Conservation (phyloP, 2,329 filamentous ascomycete genomes). For the Fusarium caatingaense region DNA sequence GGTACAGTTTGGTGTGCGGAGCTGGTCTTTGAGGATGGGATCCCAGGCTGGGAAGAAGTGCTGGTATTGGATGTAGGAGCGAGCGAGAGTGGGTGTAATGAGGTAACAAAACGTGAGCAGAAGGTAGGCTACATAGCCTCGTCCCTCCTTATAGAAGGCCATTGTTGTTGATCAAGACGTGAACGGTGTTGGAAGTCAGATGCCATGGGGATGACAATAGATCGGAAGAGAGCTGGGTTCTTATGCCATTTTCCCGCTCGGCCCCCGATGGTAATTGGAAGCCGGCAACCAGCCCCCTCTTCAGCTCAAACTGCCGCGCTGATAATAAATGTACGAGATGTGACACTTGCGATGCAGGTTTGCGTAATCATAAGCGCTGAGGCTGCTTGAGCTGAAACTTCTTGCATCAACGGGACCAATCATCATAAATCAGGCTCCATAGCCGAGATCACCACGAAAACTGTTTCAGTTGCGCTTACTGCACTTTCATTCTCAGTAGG, state of each 20-base stretch:
- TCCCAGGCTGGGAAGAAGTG: constrained; percentile 40
- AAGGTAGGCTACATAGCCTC: not conserved
- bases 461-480: not conserved
- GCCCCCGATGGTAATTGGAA: not conserved
- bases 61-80: constrained; percentile 25
- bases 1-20: constrained; percentile 12
- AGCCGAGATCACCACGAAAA: not conserved
- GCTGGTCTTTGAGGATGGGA: not conserved
- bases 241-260: not conserved
- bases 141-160: not conserved
- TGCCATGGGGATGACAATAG: accelerated
- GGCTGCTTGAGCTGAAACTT: not conserved
- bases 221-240: not conserved
- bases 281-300: not conserved
- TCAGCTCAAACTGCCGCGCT: too few relatives aligned
- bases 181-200: not conserved
- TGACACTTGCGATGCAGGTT: not conserved
- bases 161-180: not conserved
- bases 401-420: not conserved
- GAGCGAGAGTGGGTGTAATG: not conserved
- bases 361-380: not conserved
- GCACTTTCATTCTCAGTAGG: too few relatives aligned
- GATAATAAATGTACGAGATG: too few relatives aligned
- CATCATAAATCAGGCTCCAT: not conserved
- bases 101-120: not conserved